Evolutionary conservation across 495 filamentous ascomycete species (phyloP), one percentile per base, ranked within the genome.

Genomic region (Penicillium lividum): DNA sequence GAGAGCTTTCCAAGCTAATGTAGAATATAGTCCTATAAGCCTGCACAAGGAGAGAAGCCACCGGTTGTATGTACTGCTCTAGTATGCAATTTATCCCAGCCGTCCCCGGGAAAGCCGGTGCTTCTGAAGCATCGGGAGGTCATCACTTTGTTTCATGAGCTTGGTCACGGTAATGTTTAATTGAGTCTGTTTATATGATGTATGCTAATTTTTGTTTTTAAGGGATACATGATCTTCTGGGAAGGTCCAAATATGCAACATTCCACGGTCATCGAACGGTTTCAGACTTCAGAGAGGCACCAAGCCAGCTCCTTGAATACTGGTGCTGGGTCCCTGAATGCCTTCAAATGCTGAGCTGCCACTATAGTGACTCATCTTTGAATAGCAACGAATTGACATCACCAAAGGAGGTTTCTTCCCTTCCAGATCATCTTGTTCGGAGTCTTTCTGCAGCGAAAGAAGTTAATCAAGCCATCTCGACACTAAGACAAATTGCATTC

Each of bases 281-380:
- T 22, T 31, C 56, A 51, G 56, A 58, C 29, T 58, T 58, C 48
- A 38, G 27, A 16, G 56, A 58, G 18, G 48, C 56, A 13, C 56
- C 56, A 46, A 58, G 48, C 28, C 56, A 58, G 30, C 42, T 58
- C n/a, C 56, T 58, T 5, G 56, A 58, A 46, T 58, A 58, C 44
- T 58, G 56, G 48, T 58, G 56, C 28, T 58, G 56, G 56, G 36
- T 58, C 4, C 56, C 56, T 3, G 56, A 58, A 27, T 58, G 48
- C 16, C 56, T 58, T 33, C 47, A 51, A 47, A 38, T 15, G 33
- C 36, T 58, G 3, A 52, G 56, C 16, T 58, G 56, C n/a, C 48
- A 58, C 18, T 54, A 54, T 43, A 43, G 18, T n/a, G 22, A 54
- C 34, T 10, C 29, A 9, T 54, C 51, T 16, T 8, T n/a, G 34